Evolutionary conservation across 768 basidiomycete genomes (phyloP), one percentile per base, ranked within the genome.

Genomic region (Tricholoma furcatifolium): DNA sequence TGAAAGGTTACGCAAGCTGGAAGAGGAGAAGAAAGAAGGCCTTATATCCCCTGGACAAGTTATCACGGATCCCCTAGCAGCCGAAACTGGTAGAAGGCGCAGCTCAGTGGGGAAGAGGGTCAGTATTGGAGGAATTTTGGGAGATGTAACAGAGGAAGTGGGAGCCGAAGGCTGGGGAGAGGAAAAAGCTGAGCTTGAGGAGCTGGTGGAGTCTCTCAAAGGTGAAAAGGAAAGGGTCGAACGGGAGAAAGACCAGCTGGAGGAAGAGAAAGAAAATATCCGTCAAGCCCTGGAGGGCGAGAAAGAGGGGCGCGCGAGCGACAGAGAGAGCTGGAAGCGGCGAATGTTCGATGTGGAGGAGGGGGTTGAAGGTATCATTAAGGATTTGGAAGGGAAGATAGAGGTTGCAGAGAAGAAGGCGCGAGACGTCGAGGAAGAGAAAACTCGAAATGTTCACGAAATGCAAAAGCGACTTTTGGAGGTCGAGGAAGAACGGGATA

Each of bases 301-400:
- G 65, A 77, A 65, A 50, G 70, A 67, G 18, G 86, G 80, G 43
- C 75, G 88, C n/a, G 69, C 75, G 11, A 74, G 74, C 46, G 88
- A 91, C 62, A 87, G 85, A 55, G 82, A 84, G 24, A 70, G 82
- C 40, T 92, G 85, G 84, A 82, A 80, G 59, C 81, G 79, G 46
- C 76, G 86, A 41, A 88, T 91, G 82, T 60, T 57, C 8, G 88
- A 89, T 53, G 85, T 89, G 8, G 84, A 91, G 65, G 72, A 71
- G 45, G 87, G 85, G 4, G 88, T 89, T 23, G 79, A 80, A 34
- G 80, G 70, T 8, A 85, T 91, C 51, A 73, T 93, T 17, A 68
- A 69, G n/a, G 81, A 83, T 45, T 67, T 93, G 53, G 87, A 91
- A 68, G 60, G 60, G 55, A 83, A 79, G 57, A 61, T 80, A 2